phyloP scores from a whole-genome alignment of 768 basidiomycete species.

The Galerina marginata region DNA sequence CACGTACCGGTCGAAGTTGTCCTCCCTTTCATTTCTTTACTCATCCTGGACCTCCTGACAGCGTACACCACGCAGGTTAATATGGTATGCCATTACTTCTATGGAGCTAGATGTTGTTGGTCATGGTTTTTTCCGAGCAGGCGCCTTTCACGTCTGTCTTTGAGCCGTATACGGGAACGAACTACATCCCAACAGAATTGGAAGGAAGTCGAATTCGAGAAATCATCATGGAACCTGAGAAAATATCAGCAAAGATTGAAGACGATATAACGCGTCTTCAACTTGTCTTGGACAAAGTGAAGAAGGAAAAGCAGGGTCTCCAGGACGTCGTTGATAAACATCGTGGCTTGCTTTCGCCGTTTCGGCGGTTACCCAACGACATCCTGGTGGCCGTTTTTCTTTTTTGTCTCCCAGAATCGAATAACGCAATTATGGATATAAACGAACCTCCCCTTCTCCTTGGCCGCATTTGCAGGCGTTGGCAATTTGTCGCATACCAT shows the following conservation, averaged over 20 bases:
- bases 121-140: not conserved
- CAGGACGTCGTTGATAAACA: not conserved
- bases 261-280: not conserved
- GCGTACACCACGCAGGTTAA: too few relatives aligned
- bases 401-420: constrained; percentile 7
- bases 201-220: constrained; percentile 1
- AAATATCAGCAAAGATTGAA: not conserved
- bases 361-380: constrained; percentile 9
- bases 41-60: too few relatives aligned
- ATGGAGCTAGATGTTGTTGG: too few relatives aligned
- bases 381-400: constrained; percentile 13
- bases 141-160: constrained; percentile 6
- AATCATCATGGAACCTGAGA: not conserved
- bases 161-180: not conserved
- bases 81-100: too few relatives aligned
- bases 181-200: constrained; percentile 7
- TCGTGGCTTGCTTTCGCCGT: constrained; percentile 1
- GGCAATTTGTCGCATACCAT: constrained; percentile 7
- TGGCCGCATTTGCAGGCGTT: constrained; percentile 9
- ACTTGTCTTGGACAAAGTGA: not conserved
- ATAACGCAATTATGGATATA: constrained; percentile 12
- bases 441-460: constrained; percentile 13
- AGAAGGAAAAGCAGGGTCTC: not conserved
- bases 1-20: too few relatives aligned
- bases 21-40: too few relatives aligned